Base-by-base conservation (phyloP, 805 yeast genomes). In the Naumovozyma baii region DNA sequence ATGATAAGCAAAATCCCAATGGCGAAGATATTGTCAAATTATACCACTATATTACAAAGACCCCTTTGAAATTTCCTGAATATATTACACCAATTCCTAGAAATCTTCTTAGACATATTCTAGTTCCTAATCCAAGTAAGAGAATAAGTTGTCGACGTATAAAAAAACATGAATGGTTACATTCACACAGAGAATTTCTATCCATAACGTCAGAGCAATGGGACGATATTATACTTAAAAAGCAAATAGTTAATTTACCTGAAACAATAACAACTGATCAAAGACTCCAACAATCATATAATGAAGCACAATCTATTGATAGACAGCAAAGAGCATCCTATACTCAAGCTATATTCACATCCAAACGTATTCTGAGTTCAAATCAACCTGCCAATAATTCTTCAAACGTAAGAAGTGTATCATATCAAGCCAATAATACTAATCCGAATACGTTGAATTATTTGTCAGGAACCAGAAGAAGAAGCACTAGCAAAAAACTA, bases 1-100 rank as follows among this genome's bases (percentile, higher is more conserved):
- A 92, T 62, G 98, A 92, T 60, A 92, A 95, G 16, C 81, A 83
- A 39, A 92, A 92, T 56, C 97, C 96, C 28, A 96, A 90, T 58
- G 95, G 96, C 38, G 83, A 88, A 41, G 94, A 92, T 62, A 90
- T 92, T 55, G 84, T 88, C 17, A 80, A 82, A 56, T 69, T 92
- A 44, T 92, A 92, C 65, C 84, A 81, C 55, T 92, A 92, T 64
- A 92, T 92, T 47, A 86, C 96, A 18, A 72, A 79, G 38, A 86
- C 96, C 1, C 85, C 95, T 3, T 69, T 92, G 52, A 92, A 96
- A 3, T 92, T 92, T 63, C 98, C 98, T 0, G 96, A 88, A 59
- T 88, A 85, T 57, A 77, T 92, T 40, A 80, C 79, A 32, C 94
- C 96, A 2, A 70, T 84, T 58, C 92, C 97, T 4, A 74, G 98